Base-by-base conservation (phyloP, 768 basidiomycete genomes). In the Lyophyllum atratum region DNA sequence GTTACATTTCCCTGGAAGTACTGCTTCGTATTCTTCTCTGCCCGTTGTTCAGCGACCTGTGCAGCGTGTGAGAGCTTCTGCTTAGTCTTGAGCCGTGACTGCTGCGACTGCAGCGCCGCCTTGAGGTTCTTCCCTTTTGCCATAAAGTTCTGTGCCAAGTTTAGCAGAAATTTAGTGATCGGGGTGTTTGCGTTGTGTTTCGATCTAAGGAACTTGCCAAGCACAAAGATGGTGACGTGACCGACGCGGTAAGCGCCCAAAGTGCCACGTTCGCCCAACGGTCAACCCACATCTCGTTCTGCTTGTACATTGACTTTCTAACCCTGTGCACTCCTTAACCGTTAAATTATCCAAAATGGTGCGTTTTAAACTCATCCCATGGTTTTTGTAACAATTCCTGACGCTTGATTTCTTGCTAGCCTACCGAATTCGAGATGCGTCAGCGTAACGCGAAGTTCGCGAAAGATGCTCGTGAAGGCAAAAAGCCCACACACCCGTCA, bases 361-460 rank as follows among this genome's bases (percentile, higher is more conserved):
- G 49, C 44, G 66, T 14, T 21, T 25, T 34, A 17, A 17, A 5
- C 37, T 31, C n/a, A 9, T 50, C 19, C n/a, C 14, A 19, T 44
- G n/a, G n/a, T 26, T 22, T n/a, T 19, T 43, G 43, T 15, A 25
- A 37, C 34, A 31, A 12, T 49, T 12, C 37, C 39, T 51, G 54
- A 25, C 46, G 10, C 37, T 59, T 19, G 17, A 6, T 43, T 8
- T 65, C 4, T 46, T 24, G 2, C 9, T 34, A 92, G 89, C 90
- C 90, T 52, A 90, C 87, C 53, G 84, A 89, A 77, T 92, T 90
- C 69, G 91, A 93, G 66, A 80, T 92, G 74, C 86, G 89, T 64
- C 84, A 85, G 66, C 84, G 85, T 71, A 94, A 93, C 71, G 81
- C 80, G 55, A 87, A 92, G 74, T 94, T 94, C 73, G 89, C 87